Base-by-base conservation (phyloP, 2,329 filamentous ascomycete species). In the Sporothrix dimorphospora region DNA sequence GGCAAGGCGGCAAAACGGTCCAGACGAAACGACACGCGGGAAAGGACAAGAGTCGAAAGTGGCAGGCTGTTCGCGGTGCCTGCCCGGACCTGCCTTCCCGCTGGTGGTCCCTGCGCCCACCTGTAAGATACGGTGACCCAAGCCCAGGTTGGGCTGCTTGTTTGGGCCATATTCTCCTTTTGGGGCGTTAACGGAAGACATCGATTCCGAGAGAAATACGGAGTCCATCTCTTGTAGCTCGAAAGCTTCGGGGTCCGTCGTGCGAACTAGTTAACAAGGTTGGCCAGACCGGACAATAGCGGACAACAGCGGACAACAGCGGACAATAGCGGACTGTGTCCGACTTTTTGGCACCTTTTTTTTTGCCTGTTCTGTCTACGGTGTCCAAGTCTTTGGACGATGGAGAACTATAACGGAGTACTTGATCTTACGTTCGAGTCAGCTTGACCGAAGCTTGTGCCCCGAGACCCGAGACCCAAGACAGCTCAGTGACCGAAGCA, bases 1-100 rank as follows among this genome's bases (percentile, higher is more conserved):
- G 57, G 57, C 30, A 61, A 61, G 57, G 57, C 57, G 57, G 30
- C 57, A 61, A 40, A 61, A 40, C 57, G 57, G 57, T 40, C 34
- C 30, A 61, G 57, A 47, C 42, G 12, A 61, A 30, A 55, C 47
- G 27, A 55, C 47, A 51, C 47, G 51, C 51, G 24, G 51, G 51
- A 55, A 55, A 34, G 53, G 12, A 34, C 27, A 21, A 19, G 34
- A 5, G 27, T 12, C 55, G 2, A 38, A 38, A 38, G n/a, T 61
- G 57, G 57, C 21, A 61, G 57, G 57, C 57, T 40, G 19, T 21
- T 61, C 57, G 57, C 24, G 53, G 53, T 55, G 53, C 3, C 24
- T 30, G 53, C 53, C 53, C 53, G n/a, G n/a, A n/a, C n/a, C n/a
- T n/a, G n/a, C n/a, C n/a, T n/a, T n/a, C 8, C 55, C 40, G 40